phyloP scores from a whole-genome alignment of 2,329 filamentous ascomycete species.

The Aspergillus sp. region DNA sequence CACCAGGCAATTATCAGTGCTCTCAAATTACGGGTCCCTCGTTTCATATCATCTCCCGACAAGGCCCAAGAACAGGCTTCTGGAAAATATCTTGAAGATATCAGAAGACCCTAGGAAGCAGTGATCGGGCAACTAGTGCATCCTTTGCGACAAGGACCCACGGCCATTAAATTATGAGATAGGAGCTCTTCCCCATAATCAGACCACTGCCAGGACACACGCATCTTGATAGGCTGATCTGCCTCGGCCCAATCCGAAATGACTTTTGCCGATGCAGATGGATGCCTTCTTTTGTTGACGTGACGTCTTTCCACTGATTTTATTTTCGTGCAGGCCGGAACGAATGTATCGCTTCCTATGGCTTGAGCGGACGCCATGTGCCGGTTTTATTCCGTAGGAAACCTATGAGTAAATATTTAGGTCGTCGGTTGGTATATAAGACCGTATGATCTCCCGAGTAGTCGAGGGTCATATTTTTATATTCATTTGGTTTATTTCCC shows the following conservation, averaged over 20 bases:
- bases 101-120: background rate
- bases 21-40: background rate
- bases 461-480: conserved; percentile 9
- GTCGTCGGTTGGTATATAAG: conserved; percentile 14
- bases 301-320: background rate
- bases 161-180: too few species aligned
- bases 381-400: background rate
- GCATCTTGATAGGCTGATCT: background rate
- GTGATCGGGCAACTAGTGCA: background rate
- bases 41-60: background rate
- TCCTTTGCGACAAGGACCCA: background rate
- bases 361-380: background rate
- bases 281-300: background rate
- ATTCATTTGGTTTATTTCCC: conserved; percentile 1
- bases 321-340: background rate
- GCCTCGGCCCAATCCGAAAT: background rate
- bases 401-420: too few species aligned
- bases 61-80: background rate
- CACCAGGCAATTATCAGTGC: background rate
- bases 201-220: background rate
- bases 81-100: background rate
- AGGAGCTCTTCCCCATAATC: background rate
- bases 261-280: background rate
- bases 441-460: conserved; percentile 16
- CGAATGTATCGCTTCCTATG: background rate